Percentiles rank a stretch among this genome's conserved stretches.
phyloP scores from a whole-genome alignment of 2,329 filamentous ascomycete species.

The Thelonectria rubi region DNA sequence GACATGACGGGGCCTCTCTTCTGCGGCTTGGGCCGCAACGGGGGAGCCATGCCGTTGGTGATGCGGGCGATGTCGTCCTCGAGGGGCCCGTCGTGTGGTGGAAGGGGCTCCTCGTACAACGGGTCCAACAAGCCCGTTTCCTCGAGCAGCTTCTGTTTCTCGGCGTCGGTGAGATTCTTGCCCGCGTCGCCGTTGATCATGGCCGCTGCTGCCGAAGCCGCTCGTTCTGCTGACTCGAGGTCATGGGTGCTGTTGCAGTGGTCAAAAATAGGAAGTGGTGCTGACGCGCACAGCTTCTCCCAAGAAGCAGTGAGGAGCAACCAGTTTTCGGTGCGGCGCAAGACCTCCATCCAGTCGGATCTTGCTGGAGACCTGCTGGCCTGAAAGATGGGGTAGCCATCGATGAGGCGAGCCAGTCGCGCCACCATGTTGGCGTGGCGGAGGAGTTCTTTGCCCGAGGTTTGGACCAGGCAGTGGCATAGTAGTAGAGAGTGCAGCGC shows the following conservation, averaged over 20 bases:
- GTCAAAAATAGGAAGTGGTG: constrained; percentile 56
- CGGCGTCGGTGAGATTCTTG: constrained; percentile 53
- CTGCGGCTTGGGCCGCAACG: neutral
- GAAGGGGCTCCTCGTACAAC: constrained; percentile 69
- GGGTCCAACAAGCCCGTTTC: constrained; percentile 74
- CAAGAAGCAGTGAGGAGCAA: constrained; percentile 71
- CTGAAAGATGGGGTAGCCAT: constrained; percentile 85
- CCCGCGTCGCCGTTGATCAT: constrained; percentile 43
- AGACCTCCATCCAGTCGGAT: constrained; percentile 81
- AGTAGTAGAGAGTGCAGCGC: constrained; percentile 81
- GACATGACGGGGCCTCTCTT: constrained; percentile 1
- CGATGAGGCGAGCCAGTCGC: constrained; percentile 75
- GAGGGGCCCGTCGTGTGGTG: constrained; percentile 57
- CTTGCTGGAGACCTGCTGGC: constrained; percentile 75
- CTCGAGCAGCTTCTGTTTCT: constrained; percentile 67
- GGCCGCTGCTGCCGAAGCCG: constrained; percentile 39
- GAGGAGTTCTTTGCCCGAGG: constrained; percentile 77
- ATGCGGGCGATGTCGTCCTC: constrained; percentile 58
- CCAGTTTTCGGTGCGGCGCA: constrained; percentile 75
- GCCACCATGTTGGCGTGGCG: constrained; percentile 86
- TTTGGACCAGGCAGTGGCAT: constrained; percentile 82
- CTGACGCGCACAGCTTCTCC: constrained; percentile 75
- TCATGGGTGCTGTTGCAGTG: constrained; percentile 27
- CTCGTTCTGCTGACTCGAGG: constrained; percentile 21
- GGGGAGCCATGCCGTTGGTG: constrained; percentile 2